Conservation (phyloP, 139 green algal genomes). For the Chlamydomonas incerta region DNA sequence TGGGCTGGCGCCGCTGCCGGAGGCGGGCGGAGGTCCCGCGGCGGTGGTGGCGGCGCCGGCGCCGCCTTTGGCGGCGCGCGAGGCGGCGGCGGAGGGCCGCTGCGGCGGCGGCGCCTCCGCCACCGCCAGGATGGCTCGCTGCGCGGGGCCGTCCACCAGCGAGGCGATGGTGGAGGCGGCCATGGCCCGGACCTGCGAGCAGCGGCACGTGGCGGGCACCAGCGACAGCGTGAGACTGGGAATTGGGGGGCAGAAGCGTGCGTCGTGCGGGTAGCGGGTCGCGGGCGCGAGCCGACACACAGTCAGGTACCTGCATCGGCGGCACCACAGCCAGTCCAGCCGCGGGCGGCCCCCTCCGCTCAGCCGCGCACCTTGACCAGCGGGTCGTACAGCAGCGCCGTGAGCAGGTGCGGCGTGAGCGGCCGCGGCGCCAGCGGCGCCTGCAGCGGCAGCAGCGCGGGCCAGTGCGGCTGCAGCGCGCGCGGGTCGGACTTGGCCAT, state of each 20-base stretch:
- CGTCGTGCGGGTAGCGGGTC: no score
- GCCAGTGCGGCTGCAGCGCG: conserved; percentile 72
- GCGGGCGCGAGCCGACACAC: not conserved
- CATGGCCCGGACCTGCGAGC: conserved; percentile 65
- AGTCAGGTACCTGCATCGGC: no score
- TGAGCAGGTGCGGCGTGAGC: conserved; percentile 60
- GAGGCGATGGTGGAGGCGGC: conserved; percentile 61
- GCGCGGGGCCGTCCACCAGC: conserved; percentile 73
- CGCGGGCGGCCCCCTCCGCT: no score
- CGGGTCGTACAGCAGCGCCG: conserved; percentile 73
- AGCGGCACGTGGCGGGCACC: no score
- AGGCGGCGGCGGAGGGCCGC: no score
- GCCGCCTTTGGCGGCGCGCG: not conserved
- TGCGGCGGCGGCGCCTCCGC: conserved; percentile 54
- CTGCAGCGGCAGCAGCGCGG: conserved; percentile 65
- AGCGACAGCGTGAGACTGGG: not conserved
- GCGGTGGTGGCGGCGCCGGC: not conserved
- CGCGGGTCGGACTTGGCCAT: conserved; percentile 69
- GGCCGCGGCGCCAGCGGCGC: conserved; percentile 56
- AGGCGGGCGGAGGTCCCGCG: not conserved
- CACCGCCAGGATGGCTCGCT: conserved; percentile 70
- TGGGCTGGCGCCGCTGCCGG: no score
- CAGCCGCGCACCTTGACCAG: conserved; percentile 50
- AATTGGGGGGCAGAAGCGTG: no score
- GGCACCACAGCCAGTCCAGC: no score